These are phyloP conservation scores for Mortierella claussenii DNA, from an alignment of 192 early-diverging fungal species.

Conservation along the genomic window DNA sequence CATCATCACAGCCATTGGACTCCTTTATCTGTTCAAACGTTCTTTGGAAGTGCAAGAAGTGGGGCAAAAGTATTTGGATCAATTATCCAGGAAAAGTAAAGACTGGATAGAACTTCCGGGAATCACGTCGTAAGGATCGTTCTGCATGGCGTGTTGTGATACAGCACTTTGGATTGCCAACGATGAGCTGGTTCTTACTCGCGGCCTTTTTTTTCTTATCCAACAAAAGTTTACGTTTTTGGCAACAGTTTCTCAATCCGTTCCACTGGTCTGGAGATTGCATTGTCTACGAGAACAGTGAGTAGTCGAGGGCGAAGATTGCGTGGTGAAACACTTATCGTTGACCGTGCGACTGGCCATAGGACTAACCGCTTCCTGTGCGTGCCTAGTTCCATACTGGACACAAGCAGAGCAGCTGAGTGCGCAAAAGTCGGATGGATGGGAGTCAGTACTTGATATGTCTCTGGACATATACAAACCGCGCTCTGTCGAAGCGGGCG, in stretches of 20 bases:
- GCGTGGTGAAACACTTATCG: neutral
- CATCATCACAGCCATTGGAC: conserved; percentile 38
- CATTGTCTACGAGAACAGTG: conserved; percentile 47
- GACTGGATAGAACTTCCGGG: conserved; percentile 37
- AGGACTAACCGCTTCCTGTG: neutral
- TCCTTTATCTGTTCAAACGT: conserved; percentile 34
- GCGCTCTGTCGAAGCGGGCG: conserved; percentile 20
- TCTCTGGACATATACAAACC: conserved; percentile 49
- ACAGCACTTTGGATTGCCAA: no score
- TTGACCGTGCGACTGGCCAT: neutral
- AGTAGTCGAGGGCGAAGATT: no score
- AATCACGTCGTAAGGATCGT: conserved; percentile 18
- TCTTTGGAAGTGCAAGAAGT: conserved; percentile 32
- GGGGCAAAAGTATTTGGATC: conserved; percentile 39
- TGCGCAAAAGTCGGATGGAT: conserved; percentile 23
- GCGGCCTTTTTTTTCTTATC: neutral
- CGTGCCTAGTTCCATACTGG: conserved; percentile 41
- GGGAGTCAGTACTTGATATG: conserved; percentile 35
- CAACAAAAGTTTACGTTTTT: conserved; percentile 11
- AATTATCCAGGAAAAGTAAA: conserved; percentile 32
- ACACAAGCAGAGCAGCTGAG: conserved; percentile 18
- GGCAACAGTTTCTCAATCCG: conserved; percentile 46
- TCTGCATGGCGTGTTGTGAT: neutral
- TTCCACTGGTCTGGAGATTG: conserved; percentile 36
- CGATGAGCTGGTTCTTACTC: neutral